phyloP scores from a whole-genome alignment of 208 protist species.

The Crithidia brevicula region DNA sequence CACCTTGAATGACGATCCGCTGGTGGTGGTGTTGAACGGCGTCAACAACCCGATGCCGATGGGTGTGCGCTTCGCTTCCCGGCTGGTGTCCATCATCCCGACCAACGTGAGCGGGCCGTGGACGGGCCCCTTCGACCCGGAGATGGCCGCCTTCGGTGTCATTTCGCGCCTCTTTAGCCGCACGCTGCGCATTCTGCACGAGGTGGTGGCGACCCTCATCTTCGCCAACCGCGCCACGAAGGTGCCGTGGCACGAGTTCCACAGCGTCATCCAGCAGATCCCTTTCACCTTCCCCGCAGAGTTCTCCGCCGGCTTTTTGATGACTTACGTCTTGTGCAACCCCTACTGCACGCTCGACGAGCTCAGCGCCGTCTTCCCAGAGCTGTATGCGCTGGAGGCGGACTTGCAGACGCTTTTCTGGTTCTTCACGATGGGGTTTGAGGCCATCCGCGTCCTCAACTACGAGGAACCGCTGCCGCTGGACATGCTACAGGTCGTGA shows the following conservation, averaged over 20 bases:
- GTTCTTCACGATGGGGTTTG: constrained; percentile 79
- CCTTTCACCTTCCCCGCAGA: constrained; percentile 76
- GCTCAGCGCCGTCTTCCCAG: constrained; percentile 60
- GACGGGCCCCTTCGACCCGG: constrained; percentile 79
- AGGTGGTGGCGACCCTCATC: constrained; percentile 65
- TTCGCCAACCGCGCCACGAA: constrained; percentile 50
- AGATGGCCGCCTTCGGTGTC: constrained; percentile 86
- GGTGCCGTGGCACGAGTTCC: constrained; percentile 61
- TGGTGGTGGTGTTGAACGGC: constrained; percentile 45
- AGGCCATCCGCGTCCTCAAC: constrained; percentile 51
- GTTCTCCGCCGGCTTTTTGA: constrained; percentile 80
- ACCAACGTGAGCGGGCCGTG: constrained; percentile 68
- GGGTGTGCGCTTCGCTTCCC: constrained; percentile 71
- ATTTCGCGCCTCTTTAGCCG: constrained; percentile 69
- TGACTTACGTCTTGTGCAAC: constrained; percentile 79
- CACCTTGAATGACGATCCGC: constrained; percentile 49
- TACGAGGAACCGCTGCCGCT: constrained; percentile 32
- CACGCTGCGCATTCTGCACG: constrained; percentile 75
- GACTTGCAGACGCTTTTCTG: constrained; percentile 82
- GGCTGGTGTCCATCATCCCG: constrained; percentile 84
- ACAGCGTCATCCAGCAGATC: constrained; percentile 50
- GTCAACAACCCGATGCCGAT: constrained; percentile 18
- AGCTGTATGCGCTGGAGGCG: constrained; percentile 48
- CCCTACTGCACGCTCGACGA: constrained; percentile 55
- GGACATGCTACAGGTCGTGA: constrained; percentile 39